Conservation (phyloP, 352 stramenopile genomes). For the Plasmopara viticola region DNA sequence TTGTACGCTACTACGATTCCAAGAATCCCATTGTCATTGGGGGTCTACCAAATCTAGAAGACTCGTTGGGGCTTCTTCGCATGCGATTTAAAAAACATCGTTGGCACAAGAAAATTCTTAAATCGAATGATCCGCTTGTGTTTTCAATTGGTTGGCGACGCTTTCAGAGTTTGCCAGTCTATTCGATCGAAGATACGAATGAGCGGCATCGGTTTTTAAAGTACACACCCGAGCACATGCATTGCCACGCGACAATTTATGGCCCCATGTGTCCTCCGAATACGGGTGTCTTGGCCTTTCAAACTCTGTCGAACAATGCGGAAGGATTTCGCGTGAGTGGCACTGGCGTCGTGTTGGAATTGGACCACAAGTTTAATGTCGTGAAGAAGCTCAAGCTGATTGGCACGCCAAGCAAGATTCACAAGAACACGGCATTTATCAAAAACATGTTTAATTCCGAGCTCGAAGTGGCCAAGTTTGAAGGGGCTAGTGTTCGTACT, state of each 20-base stretch:
- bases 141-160: slow-evolving; percentile 98
- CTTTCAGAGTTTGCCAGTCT: slow-evolving; percentile 98
- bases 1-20: slow-evolving; percentile 93
- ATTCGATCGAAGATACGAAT: slow-evolving; percentile 98
- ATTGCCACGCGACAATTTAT: slow-evolving; percentile 98
- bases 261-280: slow-evolving; percentile 94
- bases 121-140: slow-evolving; percentile 97
- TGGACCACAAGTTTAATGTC: slow-evolving; percentile 96
- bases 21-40: slow-evolving; percentile 88
- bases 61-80: slow-evolving; percentile 90
- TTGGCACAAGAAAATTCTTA: slow-evolving; percentile 98
- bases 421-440: slow-evolving; percentile 99
- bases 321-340: slow-evolving; percentile 95
- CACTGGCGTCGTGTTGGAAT: slow-evolving; percentile 96
- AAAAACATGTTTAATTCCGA: slow-evolving; percentile 95
- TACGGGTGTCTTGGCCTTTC: slow-evolving; percentile 96
- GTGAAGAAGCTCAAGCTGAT: slow-evolving; percentile 99
- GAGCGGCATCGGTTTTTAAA: slow-evolving; percentile 96
- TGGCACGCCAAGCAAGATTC: slow-evolving; percentile 96
- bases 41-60: slow-evolving; percentile 94
- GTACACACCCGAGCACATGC: slow-evolving; percentile 99
- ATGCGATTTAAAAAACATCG: slow-evolving; percentile 99
- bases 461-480: slow-evolving; percentile 95
- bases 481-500: slow-evolving; percentile 96
- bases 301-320: slow-evolving; percentile 89